phyloP scores from a whole-genome alignment of 768 basidiomycete genomes.

The Lactarius evosmus region DNA sequence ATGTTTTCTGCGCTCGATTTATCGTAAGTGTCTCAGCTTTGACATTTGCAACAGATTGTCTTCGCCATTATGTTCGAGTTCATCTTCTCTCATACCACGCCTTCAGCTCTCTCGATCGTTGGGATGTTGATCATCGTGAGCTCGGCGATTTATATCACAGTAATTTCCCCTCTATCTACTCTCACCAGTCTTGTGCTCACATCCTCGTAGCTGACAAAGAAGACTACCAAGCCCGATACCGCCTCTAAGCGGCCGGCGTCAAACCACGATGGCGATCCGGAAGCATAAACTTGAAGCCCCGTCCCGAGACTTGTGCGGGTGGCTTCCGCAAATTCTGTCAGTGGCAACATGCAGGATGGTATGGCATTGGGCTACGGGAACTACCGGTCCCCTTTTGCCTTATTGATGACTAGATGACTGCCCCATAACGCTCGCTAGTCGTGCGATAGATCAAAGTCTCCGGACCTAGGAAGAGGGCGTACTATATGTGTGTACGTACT shows the following conservation, averaged over 20 bases:
- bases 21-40: neutral
- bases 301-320: too few species aligned
- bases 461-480: too few species aligned
- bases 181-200: neutral
- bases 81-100: constrained; percentile 57
- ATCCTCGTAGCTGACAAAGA: constrained; percentile 30
- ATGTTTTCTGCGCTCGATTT: constrained; percentile 21
- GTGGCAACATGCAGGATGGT: too few species aligned
- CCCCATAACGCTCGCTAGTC: too few species aligned
- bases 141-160: constrained; percentile 63
- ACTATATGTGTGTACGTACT: neutral
- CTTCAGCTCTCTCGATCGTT: constrained; percentile 54
- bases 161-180: constrained; percentile 31
- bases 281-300: neutral
- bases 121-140: constrained; percentile 64
- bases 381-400: too few species aligned
- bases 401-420: too few species aligned
- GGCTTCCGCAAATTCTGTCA: too few species aligned
- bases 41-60: constrained; percentile 45
- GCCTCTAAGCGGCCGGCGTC: neutral
- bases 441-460: too few species aligned
- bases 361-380: too few species aligned
- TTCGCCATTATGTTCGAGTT: constrained; percentile 65
- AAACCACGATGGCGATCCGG: neutral
- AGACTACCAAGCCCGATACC: neutral